Evolutionary conservation across 306 rosid genomes (phyloP), one percentile per base, ranked within the genome.

Genomic region (Rosa multiflora): DNA sequence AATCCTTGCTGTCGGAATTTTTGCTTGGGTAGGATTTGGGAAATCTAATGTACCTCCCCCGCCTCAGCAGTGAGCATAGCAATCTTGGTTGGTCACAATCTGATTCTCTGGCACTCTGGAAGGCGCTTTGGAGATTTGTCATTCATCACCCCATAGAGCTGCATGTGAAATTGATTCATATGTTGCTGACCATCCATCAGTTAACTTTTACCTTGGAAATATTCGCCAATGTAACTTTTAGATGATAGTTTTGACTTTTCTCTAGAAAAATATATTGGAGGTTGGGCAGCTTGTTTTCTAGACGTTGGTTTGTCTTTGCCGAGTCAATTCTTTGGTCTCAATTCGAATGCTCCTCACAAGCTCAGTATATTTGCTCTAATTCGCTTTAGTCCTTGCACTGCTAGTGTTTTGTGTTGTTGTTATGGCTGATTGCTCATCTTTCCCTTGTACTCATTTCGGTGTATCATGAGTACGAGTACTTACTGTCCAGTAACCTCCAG

Each of bases 1-100:
- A 72, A 91, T 91, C 78, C 90, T 91, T 80, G 97, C 90, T 9
- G 87, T 83, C 35, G 88, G 94, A 67, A 79, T 91, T 67, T 88
- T 84, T 70, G 86, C 90, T 10, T 91, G 92, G 97, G 82, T 89
- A 39, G 90, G 88, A 77, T 83, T 85, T 75, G 88, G 87, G 5
- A 94, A 85, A 79, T 87, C 92, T 29, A 82, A 88, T 63, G 17
- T 83, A 74, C 89, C 92, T 37, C 84, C 90, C 2, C 88, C 91
- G 26, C 88, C 89, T 73, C 79, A 89, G 14, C 82, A 87, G 72
- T 90, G 81, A 88, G 78, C 80, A 49, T 39, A 63, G n/a, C 78
- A 62, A 43, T 32, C 35, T 70, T 70, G 51, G 55, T 39, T 43
- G 23, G 71, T 23, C 43, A 23, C 67, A 29, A 11, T 21, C 40